Base-by-base conservation (phyloP, 1,284 basidiomycete species). In the Sanghuangporus weigelae region DNA sequence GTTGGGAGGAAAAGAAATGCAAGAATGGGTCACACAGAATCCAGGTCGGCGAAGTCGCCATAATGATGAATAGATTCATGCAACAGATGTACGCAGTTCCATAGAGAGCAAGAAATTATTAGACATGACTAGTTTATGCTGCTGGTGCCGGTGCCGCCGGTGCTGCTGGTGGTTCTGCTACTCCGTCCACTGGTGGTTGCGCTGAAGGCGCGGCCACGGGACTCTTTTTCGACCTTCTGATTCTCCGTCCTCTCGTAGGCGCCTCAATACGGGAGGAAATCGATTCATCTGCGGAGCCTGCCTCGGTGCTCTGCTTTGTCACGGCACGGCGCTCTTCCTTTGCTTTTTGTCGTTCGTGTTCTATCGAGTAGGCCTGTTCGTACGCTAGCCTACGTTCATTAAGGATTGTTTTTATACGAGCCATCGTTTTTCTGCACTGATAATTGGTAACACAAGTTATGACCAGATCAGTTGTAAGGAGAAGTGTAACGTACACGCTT, bases 371-470 rank as follows among this genome's bases (percentile, higher is more conserved):
- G 5, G 87, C 82, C 68, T 85, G 81, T 77, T 92, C 76, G 78
- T 95, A 90, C 7, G 93, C 94, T 14, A 95, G 75, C 49, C 95
- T 84, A 51, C 96, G 88, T 74, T 99, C 96, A 72, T 95, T 95
- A 61, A 98, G 79, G 14, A 98, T 89, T 68, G 86, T 88, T 76
- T 99, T 99, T 76, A 98, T 95, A 50, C 94, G 87, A 21, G 94
- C 94, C 94, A 98, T 97, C n/a, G 93, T 90, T 78, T 96, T 97
- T 56, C 92, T 90, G 73, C 89, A 90, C 96, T 98, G 71, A 0
- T 31, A 3, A 31, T 4, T 36, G 7, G 21, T 38, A 11, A 3
- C 16, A 6, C 21, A 7, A 53, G 40, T 12, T 16, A 39, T 53
- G 46, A 59, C 46, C 64, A 59, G 42, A 11, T 53, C 21, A 62